Evolutionary conservation across 1,284 basidiomycete genomes (phyloP), one percentile per base, ranked within the genome.

Genomic region (Mixia osmundae): DNA sequence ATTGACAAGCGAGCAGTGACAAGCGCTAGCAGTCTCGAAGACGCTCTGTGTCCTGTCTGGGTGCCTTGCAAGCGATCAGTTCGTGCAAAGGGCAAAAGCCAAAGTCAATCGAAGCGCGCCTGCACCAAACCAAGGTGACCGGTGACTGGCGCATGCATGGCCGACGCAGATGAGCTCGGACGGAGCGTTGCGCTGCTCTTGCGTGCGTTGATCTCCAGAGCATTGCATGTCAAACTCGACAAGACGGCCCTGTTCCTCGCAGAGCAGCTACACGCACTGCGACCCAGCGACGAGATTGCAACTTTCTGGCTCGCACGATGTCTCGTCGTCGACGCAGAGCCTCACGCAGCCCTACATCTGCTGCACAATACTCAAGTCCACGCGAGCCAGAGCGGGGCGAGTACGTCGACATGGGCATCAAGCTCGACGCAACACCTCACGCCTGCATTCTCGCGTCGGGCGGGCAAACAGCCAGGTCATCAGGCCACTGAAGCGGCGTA

Each of bases 221-320:
- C 41, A 12, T 35, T 43, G 2, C 33, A 29, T 11, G 24, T 31
- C 6, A 38, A 38, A 6, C 35, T 43, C 25, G 20, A 30, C 27
- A 18, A 15, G 11, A 45, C 50, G 0, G 47, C 50, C n/a, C 37
- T 50, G 19, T 54, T 54, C 44, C 46, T 43, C 39, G 40, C 50
- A 2, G 50, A 54, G 31, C 40, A 48, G 8, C 39, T 49, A 20
- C 36, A 40, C 30, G 44, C 45, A 14, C 40, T 54, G 27, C 47
- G 48, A 21, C 38, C 48, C 2, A 15, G 28, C 3, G 26, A 32
- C 18, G 52, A 54, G 40, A 33, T 43, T 3, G 25, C 40, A 18
- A 35, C 43, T 5, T 51, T 36, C 39, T 33, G 47, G 30, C 39
- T 47, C 30, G 43, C 48, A 12, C 26, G 42, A 10, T 30, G 29